phyloP scores from a whole-genome alignment of 805 yeast species.

The Zygotorulaspora danielsina region DNA sequence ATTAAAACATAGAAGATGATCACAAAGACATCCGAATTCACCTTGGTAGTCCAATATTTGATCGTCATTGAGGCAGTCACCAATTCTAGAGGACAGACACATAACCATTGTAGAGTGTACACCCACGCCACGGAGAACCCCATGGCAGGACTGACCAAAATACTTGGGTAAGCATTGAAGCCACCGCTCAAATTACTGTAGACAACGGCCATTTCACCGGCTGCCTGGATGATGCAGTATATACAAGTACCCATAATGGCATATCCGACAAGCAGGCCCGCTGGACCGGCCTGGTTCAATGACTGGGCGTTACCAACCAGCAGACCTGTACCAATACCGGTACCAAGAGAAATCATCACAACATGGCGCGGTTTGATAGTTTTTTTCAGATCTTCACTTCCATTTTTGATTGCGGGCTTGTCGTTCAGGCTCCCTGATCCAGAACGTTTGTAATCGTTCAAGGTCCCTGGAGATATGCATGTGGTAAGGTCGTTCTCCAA shows the following conservation, averaged over 20 bases:
- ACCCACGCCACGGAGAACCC: constrained; percentile 75
- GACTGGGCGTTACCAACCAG: constrained; percentile 65
- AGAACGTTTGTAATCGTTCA: constrained; percentile 9
- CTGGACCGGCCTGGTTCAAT: constrained; percentile 61
- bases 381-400: constrained; percentile 37
- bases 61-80: constrained; percentile 59
- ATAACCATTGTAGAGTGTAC: constrained; percentile 61
- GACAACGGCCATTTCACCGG: constrained; percentile 67
- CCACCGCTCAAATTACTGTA: constrained; percentile 61
- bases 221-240: constrained; percentile 54
- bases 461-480: constrained; percentile 14
- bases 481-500: constrained; percentile 27
- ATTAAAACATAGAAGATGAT: constrained; percentile 53
- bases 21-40: constrained; percentile 55
- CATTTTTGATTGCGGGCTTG: constrained; percentile 3
- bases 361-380: constrained; percentile 49
- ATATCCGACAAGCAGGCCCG: constrained; percentile 54
- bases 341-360: constrained; percentile 71
- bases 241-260: constrained; percentile 57
- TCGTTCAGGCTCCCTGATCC: constrained; percentile 4
- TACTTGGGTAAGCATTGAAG: constrained; percentile 54
- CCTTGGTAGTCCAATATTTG: constrained; percentile 46
- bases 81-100: constrained; percentile 61
- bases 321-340: constrained; percentile 72
- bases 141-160: constrained; percentile 62